A percentile compares a stretch with the other conserved stretches of the same genome.
These are phyloP conservation scores for Candida chauliodis DNA, from an alignment of 805 yeast genomes.

Conservation along the genomic window DNA sequence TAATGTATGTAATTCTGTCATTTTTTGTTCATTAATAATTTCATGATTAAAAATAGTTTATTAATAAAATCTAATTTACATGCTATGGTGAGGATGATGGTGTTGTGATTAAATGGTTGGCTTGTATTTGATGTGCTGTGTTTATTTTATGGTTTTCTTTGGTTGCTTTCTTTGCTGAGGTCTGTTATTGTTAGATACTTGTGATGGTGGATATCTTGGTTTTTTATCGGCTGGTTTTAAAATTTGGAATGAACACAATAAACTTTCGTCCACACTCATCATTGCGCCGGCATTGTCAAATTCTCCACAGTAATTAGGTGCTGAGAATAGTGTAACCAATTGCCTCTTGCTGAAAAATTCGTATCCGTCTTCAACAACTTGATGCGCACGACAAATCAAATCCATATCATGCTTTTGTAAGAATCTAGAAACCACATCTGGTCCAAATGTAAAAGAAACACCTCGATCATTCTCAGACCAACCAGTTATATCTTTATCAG, in stretches of 20 bases:
- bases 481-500: slow-evolving; percentile 96
- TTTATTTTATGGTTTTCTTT: slow-evolving; percentile 11
- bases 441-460: slow-evolving; percentile 99
- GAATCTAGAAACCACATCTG: slow-evolving; percentile 95
- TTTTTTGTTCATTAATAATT: not conserved
- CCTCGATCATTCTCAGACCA: slow-evolving; percentile 99
- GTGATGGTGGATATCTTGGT: slow-evolving; percentile 54
- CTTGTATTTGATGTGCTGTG: not conserved
- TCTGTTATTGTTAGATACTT: slow-evolving; percentile 12
- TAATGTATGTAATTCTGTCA: too few relatives aligned
- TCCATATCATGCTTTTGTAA: slow-evolving; percentile 98
- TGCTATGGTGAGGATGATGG: not conserved
- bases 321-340: slow-evolving; percentile 90
- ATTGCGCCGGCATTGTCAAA: slow-evolving; percentile 99
- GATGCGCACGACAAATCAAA: slow-evolving; percentile 97
- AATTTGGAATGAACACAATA: slow-evolving; percentile 93
- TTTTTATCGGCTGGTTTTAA: slow-evolving; percentile 98
- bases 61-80: slow-evolving; percentile 6
- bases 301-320: slow-evolving; percentile 99
- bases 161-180: slow-evolving; percentile 12
- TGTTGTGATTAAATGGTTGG: not conserved
- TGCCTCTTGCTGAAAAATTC: slow-evolving; percentile 96
- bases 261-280: slow-evolving; percentile 98
- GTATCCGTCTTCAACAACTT: slow-evolving; percentile 98
- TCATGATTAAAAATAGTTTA: slow-evolving; percentile 2